Percentiles rank a stretch among this genome's conserved stretches.
phyloP scores from a whole-genome alignment of 768 basidiomycete genomes.

The Trametes gibbosa region DNA sequence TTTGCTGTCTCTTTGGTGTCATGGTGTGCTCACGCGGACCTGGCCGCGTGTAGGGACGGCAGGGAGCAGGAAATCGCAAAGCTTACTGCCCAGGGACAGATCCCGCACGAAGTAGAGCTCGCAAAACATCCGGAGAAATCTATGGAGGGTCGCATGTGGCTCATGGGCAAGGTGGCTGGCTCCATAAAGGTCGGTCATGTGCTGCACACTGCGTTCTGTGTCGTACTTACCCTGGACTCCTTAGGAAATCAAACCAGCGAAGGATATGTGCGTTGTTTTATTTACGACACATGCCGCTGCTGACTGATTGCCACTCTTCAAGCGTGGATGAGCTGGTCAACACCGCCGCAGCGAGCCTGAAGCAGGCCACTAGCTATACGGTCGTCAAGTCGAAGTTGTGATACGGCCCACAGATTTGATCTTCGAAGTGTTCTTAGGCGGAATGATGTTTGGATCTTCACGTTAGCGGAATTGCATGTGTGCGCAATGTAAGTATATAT shows the following conservation, averaged over 20 bases:
- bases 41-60: constrained; percentile 48
- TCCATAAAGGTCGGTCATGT: constrained; percentile 51
- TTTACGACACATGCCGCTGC: constrained; percentile 5
- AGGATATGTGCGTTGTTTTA: constrained; percentile 60
- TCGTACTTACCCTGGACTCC: background rate
- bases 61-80: constrained; percentile 57
- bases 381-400: constrained; percentile 51
- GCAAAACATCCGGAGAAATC: constrained; percentile 66
- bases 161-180: constrained; percentile 79
- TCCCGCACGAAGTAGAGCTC: constrained; percentile 77
- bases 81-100: constrained; percentile 58
- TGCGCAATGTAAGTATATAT: background rate
- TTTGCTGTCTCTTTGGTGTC: constrained; percentile 4
- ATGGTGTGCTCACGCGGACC: background rate
- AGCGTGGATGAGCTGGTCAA: constrained; percentile 82
- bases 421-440: background rate
- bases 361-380: constrained; percentile 41
- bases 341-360: constrained; percentile 61
- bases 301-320: background rate
- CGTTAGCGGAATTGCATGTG: background rate
- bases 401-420: constrained; percentile 3
- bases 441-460: background rate
- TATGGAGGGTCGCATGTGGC: constrained; percentile 57
- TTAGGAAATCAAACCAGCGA: constrained; percentile 80
- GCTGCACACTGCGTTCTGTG: background rate